A percentile compares a stretch with the other conserved stretches of the same genome.
These are phyloP conservation scores for Harringtonia lauricola DNA, from an alignment of 2,329 filamentous ascomycete genomes.

Conservation along the genomic window DNA sequence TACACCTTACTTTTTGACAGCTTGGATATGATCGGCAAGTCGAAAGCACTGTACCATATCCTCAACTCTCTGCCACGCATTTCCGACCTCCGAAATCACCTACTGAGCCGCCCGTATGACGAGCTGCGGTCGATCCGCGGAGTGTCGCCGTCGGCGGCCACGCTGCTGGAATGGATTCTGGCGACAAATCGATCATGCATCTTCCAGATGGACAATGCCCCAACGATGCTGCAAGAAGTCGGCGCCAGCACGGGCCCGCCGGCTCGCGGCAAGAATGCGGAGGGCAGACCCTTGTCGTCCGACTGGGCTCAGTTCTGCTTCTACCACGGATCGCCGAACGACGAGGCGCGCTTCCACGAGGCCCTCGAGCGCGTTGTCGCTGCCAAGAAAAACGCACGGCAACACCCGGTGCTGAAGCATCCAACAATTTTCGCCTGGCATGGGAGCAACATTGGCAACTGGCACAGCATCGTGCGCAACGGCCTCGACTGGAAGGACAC, in stretches of 20 bases:
- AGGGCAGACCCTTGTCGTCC: too few species aligned
- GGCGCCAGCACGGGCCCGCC: too few species aligned
- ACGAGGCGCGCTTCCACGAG: conserved; percentile 63
- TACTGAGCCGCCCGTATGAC: conserved; percentile 27
- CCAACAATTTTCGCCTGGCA: conserved; percentile 83
- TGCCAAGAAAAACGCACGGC: conserved; percentile 2
- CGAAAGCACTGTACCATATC: conserved; percentile 36
- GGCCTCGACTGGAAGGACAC: conserved; percentile 62
- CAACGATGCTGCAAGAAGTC: background rate
- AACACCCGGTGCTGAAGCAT: conserved; percentile 22
- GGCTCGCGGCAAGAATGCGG: too few species aligned
- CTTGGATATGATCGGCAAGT: conserved; percentile 32
- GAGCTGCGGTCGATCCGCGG: conserved; percentile 32
- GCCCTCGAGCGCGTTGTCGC: conserved; percentile 39
- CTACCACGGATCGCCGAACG: conserved; percentile 78
- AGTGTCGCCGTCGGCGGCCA: conserved; percentile 54
- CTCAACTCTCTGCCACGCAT: conserved; percentile 53
- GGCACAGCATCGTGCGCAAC: conserved; percentile 81
- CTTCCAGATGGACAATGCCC: conserved; percentile 49
- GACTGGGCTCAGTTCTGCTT: conserved; percentile 74
- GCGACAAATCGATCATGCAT: conserved; percentile 85
- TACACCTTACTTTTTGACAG: conserved; percentile 41
- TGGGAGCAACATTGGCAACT: conserved; percentile 64
- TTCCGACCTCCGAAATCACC: conserved; percentile 39
- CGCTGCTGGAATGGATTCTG: conserved; percentile 75